phyloP scores from a whole-genome alignment of 345 rosid genomes.

The Sonneratia alba region DNA sequence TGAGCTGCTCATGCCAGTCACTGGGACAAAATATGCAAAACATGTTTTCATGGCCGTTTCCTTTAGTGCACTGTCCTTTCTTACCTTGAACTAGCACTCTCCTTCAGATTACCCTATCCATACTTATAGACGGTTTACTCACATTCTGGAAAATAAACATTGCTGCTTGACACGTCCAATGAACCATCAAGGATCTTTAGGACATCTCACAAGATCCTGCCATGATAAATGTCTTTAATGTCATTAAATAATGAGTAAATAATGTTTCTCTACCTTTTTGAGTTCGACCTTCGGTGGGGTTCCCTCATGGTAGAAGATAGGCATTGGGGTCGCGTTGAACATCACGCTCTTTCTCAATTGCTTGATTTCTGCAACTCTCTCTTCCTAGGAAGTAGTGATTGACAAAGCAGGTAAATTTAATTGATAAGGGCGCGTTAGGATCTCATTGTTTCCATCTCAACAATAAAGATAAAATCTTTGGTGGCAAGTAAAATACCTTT shows the following conservation, averaged over 20 bases:
- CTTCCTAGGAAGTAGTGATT: constrained; percentile 44
- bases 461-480: neutral
- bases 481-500: constrained; percentile 35
- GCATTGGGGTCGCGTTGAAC: constrained; percentile 80
- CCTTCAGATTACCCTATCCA: too few relatives aligned
- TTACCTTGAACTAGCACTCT: too few relatives aligned
- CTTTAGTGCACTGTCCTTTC: too few relatives aligned
- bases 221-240: neutral
- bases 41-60: too few relatives aligned
- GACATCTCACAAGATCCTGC: too few relatives aligned
- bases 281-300: constrained; percentile 77
- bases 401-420: neutral
- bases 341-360: constrained; percentile 73
- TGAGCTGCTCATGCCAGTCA: too few relatives aligned
- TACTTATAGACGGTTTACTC: too few relatives aligned
- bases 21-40: too few relatives aligned
- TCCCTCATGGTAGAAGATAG: constrained; percentile 75
- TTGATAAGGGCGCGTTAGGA: neutral
- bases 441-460: too few relatives aligned
- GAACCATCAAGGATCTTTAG: too few relatives aligned
- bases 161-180: too few relatives aligned
- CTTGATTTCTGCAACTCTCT: constrained; percentile 75
- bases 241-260: neutral
- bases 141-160: too few relatives aligned
- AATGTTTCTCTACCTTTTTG: constrained; percentile 55